Evolutionary conservation across 495 filamentous ascomycete species (phyloP).

Genomic region (Pyronema omphalodes): DNA sequence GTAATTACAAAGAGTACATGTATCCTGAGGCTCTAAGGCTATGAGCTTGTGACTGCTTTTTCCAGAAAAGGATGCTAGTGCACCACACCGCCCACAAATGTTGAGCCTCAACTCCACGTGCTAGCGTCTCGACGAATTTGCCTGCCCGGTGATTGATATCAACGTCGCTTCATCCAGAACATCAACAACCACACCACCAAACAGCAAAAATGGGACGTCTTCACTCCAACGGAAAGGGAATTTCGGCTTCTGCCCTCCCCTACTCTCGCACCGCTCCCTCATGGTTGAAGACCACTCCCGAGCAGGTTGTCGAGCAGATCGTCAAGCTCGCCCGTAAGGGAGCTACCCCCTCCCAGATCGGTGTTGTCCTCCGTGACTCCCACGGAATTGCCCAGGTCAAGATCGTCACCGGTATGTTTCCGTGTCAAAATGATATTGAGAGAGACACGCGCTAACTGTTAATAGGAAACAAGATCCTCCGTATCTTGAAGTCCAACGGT

Average conservation of each 20-base stretch:
- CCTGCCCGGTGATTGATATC: no score
- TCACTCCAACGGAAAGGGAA: constrained; percentile 99
- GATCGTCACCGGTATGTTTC: constrained; percentile 71
- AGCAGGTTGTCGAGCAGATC: constrained; percentile 93
- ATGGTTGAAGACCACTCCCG: constrained; percentile 41
- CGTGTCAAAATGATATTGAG: background rate
- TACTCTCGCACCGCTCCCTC: constrained; percentile 82
- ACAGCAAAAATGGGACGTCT: constrained; percentile 77
- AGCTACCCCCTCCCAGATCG: constrained; percentile 92
- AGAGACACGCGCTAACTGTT: constrained; percentile 8
- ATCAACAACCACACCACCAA: constrained; percentile 10
- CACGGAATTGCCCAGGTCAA: constrained; percentile 96
- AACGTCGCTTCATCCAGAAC: background rate
- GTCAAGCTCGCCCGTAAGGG: constrained; percentile 97
- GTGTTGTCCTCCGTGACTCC: constrained; percentile 90
- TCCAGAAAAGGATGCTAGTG: no score
- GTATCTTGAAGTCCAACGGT: constrained; percentile 92
- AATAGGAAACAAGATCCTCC: constrained; percentile 94
- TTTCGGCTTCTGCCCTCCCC: constrained; percentile 80
- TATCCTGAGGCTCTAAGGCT: no score
- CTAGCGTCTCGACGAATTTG: no score
- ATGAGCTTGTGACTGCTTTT: no score
- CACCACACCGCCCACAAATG: no score
- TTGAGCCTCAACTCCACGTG: no score
- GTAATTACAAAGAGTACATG: no score